Percentiles rank a stretch among this genome's conserved stretches.
phyloP scores from a whole-genome alignment of 164 flowering plant genomes.

The Vitis riparia region DNA sequence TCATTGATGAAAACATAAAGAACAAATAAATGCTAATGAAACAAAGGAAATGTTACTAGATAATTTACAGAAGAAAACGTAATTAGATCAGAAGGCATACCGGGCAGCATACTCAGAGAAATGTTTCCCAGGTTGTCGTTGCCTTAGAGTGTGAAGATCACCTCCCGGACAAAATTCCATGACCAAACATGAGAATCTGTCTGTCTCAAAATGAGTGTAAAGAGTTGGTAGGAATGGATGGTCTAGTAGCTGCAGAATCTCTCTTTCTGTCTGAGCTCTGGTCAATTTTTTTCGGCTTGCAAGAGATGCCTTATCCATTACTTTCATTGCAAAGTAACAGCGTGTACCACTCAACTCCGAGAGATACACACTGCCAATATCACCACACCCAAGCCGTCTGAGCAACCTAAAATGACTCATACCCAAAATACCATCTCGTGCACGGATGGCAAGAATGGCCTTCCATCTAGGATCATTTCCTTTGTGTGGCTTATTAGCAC shows the following conservation, averaged over 20 bases:
- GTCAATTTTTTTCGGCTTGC: constrained; percentile 70
- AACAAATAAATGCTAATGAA: background rate
- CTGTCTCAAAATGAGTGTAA: constrained; percentile 78
- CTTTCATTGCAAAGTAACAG: constrained; percentile 78
- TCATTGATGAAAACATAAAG: background rate
- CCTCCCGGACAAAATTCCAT: constrained; percentile 88
- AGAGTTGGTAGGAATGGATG: constrained; percentile 78
- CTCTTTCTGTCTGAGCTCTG: constrained; percentile 78
- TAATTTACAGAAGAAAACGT: background rate
- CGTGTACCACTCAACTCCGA: constrained; percentile 72
- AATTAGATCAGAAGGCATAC: constrained; percentile 33
- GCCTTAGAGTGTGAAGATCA: constrained; percentile 73
- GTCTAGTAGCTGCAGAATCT: constrained; percentile 70
- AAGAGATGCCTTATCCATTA: constrained; percentile 81
- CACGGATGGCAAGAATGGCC: constrained; percentile 83
- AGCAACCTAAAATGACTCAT: constrained; percentile 88
- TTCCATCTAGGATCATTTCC: constrained; percentile 98
- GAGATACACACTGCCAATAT: constrained; percentile 78
- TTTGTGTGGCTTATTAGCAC: constrained; percentile 95
- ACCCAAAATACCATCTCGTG: constrained; percentile 83
- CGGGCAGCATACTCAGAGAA: constrained; percentile 84
- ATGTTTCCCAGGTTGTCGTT: constrained; percentile 75
- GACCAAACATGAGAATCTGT: constrained; percentile 73
- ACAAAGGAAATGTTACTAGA: background rate
- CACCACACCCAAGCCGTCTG: constrained; percentile 72